Base-by-base conservation (phyloP, 2,329 filamentous ascomycete species). In the Dothiorella sarmentorum region DNA sequence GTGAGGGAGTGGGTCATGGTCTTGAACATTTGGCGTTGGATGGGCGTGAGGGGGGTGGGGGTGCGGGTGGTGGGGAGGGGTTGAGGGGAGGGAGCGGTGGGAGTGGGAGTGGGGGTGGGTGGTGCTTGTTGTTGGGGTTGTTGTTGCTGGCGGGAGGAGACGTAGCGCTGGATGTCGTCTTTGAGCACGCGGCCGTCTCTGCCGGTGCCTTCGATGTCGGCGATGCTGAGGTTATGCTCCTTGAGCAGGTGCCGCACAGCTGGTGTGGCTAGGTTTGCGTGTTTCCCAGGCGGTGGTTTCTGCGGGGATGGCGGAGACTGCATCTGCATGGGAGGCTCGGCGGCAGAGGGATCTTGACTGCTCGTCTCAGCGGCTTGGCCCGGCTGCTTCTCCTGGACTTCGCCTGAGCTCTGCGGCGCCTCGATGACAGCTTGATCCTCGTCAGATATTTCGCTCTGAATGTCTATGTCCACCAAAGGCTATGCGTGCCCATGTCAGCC, bases 1-100 rank as follows among this genome's bases (percentile, higher is more conserved):
- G 76, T 84, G 63, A 99, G 82, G 2, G 93, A 97, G 60, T 86
- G 86, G 13, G 93, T 97, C 94, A 99, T 99, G 61, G 86, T 83
- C 78, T 95, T 97, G 85, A 96, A 97, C 94, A 99, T 99, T 70
- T 91, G 88, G 35, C 84, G 81, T 76, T 97, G 93, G 13, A 90
- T 88, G 35, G 86, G 87, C 11, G 90, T 90, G 61, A 99, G 79
- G 59, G 83, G 78, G 29, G 87, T 80, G 2, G 80, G 74, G 13
- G 73, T 65, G 31, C 74, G 68, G 43, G 68, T 61, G 11, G 64
- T 57, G 45, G 71, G 63, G 7, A 75, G 66, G 20, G 72, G 65
- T 61, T 73, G 64, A 4, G 53, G 18, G 44, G n/a, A 33, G 11
- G 9, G 5, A 49, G 71, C 51, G 18, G 72, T 61, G 20, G 73